Conservation (phyloP, 2,329 filamentous ascomycete genomes). For the Fulvia fulva region DNA sequence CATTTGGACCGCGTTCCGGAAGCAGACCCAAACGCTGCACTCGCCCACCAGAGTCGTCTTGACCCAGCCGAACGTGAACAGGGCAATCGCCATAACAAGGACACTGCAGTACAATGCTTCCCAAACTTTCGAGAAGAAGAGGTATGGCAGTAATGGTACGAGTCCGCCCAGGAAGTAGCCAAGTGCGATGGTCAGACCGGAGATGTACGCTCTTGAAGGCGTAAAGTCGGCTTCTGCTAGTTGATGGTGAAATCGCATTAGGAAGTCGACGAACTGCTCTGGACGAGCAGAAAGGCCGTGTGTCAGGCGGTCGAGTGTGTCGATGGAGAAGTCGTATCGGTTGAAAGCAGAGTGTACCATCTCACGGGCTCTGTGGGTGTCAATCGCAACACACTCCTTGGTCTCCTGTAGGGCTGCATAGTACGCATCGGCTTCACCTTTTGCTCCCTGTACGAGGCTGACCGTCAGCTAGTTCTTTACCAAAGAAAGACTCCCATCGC, state of each 20-base stretch:
- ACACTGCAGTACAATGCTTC: conserved; percentile 58
- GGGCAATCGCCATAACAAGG: conserved; percentile 55
- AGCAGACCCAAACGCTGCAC: conserved; percentile 43
- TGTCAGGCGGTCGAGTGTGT: conserved; percentile 24
- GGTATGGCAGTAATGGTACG: conserved; percentile 68
- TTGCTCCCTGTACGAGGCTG: conserved; percentile 37
- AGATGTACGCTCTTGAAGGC: conserved; percentile 42
- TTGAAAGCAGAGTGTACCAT: conserved; percentile 42
- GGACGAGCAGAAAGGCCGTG: conserved; percentile 15
- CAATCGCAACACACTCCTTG: conserved; percentile 37
- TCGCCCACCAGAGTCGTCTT: conserved; percentile 55
- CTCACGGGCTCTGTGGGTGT: conserved; percentile 35
- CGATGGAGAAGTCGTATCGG: conserved; percentile 38
- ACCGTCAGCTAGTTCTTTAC: neutral
- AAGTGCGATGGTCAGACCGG: conserved; percentile 62
- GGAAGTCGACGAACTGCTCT: conserved; percentile 42
- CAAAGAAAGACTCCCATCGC: neutral
- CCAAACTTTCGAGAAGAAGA: conserved; percentile 46
- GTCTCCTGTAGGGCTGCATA: conserved; percentile 44
- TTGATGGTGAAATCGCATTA: conserved; percentile 48
- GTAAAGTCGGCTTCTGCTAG: conserved; percentile 43
- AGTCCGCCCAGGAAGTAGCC: conserved; percentile 69
- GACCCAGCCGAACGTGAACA: conserved; percentile 62
- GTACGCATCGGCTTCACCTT: conserved; percentile 50
- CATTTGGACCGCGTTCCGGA: conserved; percentile 62